phyloP scores from a whole-genome alignment of 352 stramenopile species.

The Pythium chondricola region DNA sequence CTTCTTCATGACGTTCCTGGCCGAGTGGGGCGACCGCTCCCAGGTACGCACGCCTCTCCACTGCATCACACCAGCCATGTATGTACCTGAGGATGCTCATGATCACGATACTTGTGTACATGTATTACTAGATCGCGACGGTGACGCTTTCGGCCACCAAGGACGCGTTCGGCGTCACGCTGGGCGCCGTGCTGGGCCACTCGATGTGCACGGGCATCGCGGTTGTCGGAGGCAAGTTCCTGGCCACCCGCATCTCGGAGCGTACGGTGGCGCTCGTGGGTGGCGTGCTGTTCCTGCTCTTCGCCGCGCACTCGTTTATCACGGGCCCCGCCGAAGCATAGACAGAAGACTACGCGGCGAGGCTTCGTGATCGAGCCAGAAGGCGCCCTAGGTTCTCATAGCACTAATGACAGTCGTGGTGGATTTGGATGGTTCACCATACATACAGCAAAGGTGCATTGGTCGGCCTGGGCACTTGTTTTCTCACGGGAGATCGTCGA shows the following conservation, averaged over 20 bases:
- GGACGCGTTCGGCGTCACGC: conserved; percentile 91
- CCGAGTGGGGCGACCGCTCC: conserved; percentile 98
- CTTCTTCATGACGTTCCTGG: conserved; percentile 98
- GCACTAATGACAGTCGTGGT: too few species aligned
- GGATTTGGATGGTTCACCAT: too few species aligned
- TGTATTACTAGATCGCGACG: conserved; percentile 89
- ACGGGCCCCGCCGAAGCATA: conserved; percentile 54
- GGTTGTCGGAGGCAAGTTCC: conserved; percentile 95
- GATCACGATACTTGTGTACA: neutral
- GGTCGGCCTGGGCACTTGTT: too few species aligned
- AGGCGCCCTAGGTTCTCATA: too few species aligned
- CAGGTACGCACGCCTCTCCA: conserved; percentile 35
- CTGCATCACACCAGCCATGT: neutral
- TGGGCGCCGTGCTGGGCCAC: conserved; percentile 96
- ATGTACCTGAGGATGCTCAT: too few species aligned
- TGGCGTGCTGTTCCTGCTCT: conserved; percentile 95
- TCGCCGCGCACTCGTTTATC: conserved; percentile 95
- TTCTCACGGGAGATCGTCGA: conserved; percentile 1
- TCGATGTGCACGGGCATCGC: conserved; percentile 97
- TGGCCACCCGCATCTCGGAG: conserved; percentile 97
- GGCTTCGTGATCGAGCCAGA: too few species aligned
- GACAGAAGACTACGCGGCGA: neutral
- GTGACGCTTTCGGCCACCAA: conserved; percentile 97
- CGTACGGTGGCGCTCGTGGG: conserved; percentile 95
- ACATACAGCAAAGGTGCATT: too few species aligned